phyloP scores from a whole-genome alignment of 2,329 filamentous ascomycete species.

The Cercospora sesami region DNA sequence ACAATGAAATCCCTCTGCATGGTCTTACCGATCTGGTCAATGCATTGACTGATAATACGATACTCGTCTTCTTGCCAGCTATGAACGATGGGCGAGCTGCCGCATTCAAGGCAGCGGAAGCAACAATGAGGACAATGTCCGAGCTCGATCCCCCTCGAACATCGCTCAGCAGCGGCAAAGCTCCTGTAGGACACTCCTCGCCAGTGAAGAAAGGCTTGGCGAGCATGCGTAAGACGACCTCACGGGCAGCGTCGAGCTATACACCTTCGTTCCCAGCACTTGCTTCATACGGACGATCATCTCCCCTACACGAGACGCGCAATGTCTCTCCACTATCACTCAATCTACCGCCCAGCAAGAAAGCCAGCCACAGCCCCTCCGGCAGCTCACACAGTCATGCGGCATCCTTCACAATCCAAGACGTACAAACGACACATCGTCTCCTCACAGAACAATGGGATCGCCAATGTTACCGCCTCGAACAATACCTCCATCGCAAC shows the following conservation, averaged over 20 bases:
- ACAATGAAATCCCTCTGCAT: conserved; percentile 70
- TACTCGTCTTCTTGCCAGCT: conserved; percentile 60
- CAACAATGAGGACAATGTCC: conserved; percentile 38
- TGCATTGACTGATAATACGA: conserved; percentile 64
- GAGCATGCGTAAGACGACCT: conserved; percentile 36
- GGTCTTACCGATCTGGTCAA: conserved; percentile 70
- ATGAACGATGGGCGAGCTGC: conserved; percentile 63
- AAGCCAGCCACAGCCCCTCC: conserved; percentile 26
- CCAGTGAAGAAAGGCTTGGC: conserved; percentile 37
- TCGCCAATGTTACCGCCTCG: conserved; percentile 49
- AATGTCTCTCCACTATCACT: conserved; percentile 31
- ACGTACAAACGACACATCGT: conserved; percentile 51
- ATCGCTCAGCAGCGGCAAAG: conserved; percentile 25
- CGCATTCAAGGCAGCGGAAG: conserved; percentile 54
- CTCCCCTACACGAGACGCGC: conserved; percentile 14
- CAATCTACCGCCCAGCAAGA: conserved; percentile 28
- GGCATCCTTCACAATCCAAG: conserved; percentile 46
- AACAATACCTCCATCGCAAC: conserved; percentile 51
- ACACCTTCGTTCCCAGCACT: conserved; percentile 38
- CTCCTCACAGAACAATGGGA: conserved; percentile 54
- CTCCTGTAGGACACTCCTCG: conserved; percentile 22
- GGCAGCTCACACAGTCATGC: conserved; percentile 28
- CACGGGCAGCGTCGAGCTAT: conserved; percentile 33
- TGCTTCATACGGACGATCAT: conserved; percentile 22
- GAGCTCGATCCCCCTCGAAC: conserved; percentile 29